These are phyloP conservation scores for Centrapalus pauciflorus DNA, from an alignment of 129 eudicot genomes.

Conservation along the genomic window DNA sequence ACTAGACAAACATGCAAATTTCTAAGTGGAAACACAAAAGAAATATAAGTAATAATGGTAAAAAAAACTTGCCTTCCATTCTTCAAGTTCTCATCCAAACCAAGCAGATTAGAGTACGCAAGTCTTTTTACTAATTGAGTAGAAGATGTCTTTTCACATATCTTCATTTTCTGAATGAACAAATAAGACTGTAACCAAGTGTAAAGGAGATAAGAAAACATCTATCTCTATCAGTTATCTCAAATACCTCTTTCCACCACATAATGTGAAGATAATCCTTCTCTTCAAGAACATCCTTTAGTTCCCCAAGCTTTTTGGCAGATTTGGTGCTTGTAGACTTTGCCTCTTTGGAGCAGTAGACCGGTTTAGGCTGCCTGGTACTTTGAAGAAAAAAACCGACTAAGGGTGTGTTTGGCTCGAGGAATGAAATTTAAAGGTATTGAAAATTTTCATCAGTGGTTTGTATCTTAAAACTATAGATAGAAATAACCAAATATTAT, in stretches of 20 bases:
- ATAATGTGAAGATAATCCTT: slow-evolving; percentile 59
- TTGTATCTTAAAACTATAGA: not conserved
- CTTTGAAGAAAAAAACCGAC: slow-evolving; percentile 19
- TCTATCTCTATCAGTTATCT: slow-evolving; percentile 5
- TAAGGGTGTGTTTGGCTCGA: not conserved
- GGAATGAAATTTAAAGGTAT: no score
- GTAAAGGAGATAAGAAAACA: not conserved
- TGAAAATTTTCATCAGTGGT: not conserved
- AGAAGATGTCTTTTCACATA: slow-evolving; percentile 67
- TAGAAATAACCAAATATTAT: not conserved
- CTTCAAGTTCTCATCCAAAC: slow-evolving; percentile 70
- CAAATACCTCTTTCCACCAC: slow-evolving; percentile 92
- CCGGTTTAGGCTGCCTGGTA: slow-evolving; percentile 22
- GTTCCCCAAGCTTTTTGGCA: slow-evolving; percentile 35
- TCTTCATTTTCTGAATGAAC: slow-evolving; percentile 57
- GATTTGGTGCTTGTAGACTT: slow-evolving; percentile 34
- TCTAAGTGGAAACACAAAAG: not conserved
- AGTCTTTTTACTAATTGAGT: slow-evolving; percentile 59
- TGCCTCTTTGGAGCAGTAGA: slow-evolving; percentile 43
- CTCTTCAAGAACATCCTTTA: slow-evolving; percentile 33
- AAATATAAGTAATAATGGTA: no score
- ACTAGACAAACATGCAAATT: not conserved
- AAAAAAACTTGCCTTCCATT: slow-evolving; percentile 61
- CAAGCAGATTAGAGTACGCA: slow-evolving; percentile 66
- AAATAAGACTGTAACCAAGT: slow-evolving; percentile 4